phyloP scores from a whole-genome alignment of 768 basidiomycete genomes.

The Floccularia luteovirens region DNA sequence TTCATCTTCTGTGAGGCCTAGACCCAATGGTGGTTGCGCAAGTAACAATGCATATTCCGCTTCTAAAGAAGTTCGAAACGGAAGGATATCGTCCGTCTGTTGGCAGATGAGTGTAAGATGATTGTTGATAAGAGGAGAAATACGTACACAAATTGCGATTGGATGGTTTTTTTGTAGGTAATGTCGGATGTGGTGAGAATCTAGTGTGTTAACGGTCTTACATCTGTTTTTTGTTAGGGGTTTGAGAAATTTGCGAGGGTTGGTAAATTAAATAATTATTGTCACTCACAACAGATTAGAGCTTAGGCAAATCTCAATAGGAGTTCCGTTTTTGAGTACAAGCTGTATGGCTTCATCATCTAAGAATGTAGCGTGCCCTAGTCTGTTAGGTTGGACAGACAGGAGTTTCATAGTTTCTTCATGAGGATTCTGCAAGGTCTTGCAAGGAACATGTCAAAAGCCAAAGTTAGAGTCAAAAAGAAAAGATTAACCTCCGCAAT shows the following conservation, averaged over 20 bases:
- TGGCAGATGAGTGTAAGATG: conserved; percentile 3
- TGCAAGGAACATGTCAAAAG: neutral
- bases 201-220: conserved; percentile 59
- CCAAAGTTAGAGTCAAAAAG: neutral
- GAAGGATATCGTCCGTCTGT: conserved; percentile 79
- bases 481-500: conserved; percentile 63
- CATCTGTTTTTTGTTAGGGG: conserved; percentile 29
- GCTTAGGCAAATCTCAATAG: conserved; percentile 76
- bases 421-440: conserved; percentile 41
- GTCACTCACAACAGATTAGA: conserved; percentile 65
- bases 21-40: conserved; percentile 61
- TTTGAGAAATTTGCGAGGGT: neutral
- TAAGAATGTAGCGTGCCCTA: conserved; percentile 82
- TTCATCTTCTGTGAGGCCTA: conserved; percentile 57
- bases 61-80: conserved; percentile 66
- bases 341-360: conserved; percentile 47
- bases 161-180: conserved; percentile 62
- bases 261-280: neutral
- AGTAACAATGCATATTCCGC: conserved; percentile 78
- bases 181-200: conserved; percentile 66
- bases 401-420: conserved; percentile 58
- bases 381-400: conserved; percentile 52
- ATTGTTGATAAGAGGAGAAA: neutral
- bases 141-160: conserved; percentile 67
- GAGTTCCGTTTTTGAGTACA: conserved; percentile 45